These are phyloP conservation scores for Naegleria gruberi DNA, from an alignment of 208 protist genomes.

Conservation along the genomic window DNA sequence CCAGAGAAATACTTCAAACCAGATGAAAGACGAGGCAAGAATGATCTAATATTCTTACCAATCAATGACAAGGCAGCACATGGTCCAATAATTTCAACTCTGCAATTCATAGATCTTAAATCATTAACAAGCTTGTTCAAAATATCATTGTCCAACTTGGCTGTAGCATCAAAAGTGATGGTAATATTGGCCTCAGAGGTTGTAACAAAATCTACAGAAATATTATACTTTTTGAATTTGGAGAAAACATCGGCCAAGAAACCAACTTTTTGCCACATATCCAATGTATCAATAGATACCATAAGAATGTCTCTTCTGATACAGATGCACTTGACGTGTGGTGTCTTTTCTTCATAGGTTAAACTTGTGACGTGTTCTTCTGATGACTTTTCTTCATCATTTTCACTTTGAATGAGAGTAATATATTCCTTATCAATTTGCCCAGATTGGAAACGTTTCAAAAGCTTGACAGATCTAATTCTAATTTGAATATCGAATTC, in stretches of 20 bases:
- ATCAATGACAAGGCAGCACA: neutral
- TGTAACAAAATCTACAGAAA: conserved; percentile 1
- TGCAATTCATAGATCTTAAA: conserved; percentile 4
- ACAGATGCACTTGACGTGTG: neutral
- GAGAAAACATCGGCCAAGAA: conserved; percentile 8
- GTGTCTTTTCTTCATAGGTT: neutral
- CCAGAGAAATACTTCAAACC: neutral
- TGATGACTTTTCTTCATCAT: neutral
- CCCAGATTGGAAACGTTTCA: neutral
- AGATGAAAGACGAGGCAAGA: neutral
- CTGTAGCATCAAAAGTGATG: neutral
- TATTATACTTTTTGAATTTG: conserved; percentile 6
- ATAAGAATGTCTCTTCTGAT: neutral
- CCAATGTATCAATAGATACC: neutral
- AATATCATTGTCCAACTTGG: neutral
- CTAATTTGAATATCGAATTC: neutral
- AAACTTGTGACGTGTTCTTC: neutral
- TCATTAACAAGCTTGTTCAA: neutral
- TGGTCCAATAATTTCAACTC: neutral
- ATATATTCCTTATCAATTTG: neutral
- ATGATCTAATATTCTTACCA: neutral
- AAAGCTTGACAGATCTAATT: neutral
- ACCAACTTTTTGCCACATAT: conserved; percentile 17
- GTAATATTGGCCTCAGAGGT: conserved; percentile 11
- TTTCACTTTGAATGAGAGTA: neutral